Base-by-base conservation (phyloP, 2,329 filamentous ascomycete genomes). In the Teratosphaeria zuluensis region DNA sequence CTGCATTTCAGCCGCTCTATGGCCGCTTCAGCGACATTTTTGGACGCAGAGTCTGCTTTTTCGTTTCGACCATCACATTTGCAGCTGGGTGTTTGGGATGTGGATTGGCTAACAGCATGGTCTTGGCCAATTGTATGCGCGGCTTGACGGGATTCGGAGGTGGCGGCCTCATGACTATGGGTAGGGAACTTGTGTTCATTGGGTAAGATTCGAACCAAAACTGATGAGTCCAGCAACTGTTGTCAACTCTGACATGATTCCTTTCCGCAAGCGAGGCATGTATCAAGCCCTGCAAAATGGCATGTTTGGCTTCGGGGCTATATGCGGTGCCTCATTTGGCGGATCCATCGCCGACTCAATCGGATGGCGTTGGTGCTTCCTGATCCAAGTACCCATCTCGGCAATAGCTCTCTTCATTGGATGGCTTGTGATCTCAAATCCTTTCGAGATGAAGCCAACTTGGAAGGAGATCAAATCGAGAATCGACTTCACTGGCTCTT, bases 1-100 rank as follows among this genome's bases (percentile, higher is more conserved):
- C 84, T 0, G 80, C 81, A 35, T 87, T 86, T 62, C 84, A 84
- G 62, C 82, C 86, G 60, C 75, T 87, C 0, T 86, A 86, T 66
- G 84, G 84, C 21, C 77, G 69, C 12, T 59, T 72, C 19, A 64
- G 60, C 21, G 69, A 72, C 53, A 64, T 72, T 3, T 71, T 71
- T 53, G 69, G 69, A 16, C 77, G 84, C 19, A 86, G 32, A 53
- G 14, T 48, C 19, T 48, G 42, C 42, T 48, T 48, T n/a, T 48
- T 48, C 58, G 63, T 71, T 2, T 68, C 66, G 19, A 69, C 67
- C 1, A 65, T 66, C n/a, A 66, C 68, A 0, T 71, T 71, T 42
- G 66, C 63, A n/a, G 53, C 63, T 21, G 69, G 69, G 12, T 70
- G 69, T 59, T 56, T 71, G 9, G 69, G 68, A n/a, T 71, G 69